Evolutionary conservation across 495 filamentous ascomycete genomes (phyloP).

Genomic region (Neurospora sp.): DNA sequence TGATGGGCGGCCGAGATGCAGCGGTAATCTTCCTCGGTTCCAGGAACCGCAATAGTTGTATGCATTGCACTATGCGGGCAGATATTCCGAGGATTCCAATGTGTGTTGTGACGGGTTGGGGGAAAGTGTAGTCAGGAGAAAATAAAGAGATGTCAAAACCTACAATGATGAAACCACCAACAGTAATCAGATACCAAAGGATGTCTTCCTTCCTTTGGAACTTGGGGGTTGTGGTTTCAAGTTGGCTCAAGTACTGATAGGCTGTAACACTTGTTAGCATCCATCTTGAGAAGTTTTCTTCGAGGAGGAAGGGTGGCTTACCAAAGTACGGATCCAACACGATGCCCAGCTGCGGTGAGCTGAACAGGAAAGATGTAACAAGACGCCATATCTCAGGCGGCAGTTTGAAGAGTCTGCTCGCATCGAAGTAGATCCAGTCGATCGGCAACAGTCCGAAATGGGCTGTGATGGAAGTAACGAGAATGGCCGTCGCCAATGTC

Average conservation of each 20-base stretch:
- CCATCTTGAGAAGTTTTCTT: background rate
- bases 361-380: slow-evolving; percentile 63
- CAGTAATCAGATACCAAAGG: slow-evolving; percentile 38
- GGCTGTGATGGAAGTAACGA: slow-evolving; percentile 50
- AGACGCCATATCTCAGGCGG: slow-evolving; percentile 50
- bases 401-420: slow-evolving; percentile 45
- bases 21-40: slow-evolving; percentile 94
- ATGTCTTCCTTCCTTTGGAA: slow-evolving; percentile 36
- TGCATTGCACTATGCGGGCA: slow-evolving; percentile 80
- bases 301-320: slow-evolving; percentile 28
- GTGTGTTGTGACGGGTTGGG: background rate
- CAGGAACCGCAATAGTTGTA: slow-evolving; percentile 89
- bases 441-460: slow-evolving; percentile 48
- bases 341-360: slow-evolving; percentile 50
- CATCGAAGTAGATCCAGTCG: slow-evolving; percentile 49
- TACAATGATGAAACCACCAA: slow-evolving; percentile 35
- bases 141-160: slow-evolving; percentile 15
- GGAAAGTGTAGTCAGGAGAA: background rate
- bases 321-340: slow-evolving; percentile 77
- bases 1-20: slow-evolving; percentile 62
- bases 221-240: slow-evolving; percentile 31
- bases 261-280: slow-evolving; percentile 8
- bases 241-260: slow-evolving; percentile 34
- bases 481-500: slow-evolving; percentile 59
- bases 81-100: slow-evolving; percentile 65